Evolutionary conservation across 2,329 filamentous ascomycete genomes (phyloP).

Genomic region (Neonectria hederae): DNA sequence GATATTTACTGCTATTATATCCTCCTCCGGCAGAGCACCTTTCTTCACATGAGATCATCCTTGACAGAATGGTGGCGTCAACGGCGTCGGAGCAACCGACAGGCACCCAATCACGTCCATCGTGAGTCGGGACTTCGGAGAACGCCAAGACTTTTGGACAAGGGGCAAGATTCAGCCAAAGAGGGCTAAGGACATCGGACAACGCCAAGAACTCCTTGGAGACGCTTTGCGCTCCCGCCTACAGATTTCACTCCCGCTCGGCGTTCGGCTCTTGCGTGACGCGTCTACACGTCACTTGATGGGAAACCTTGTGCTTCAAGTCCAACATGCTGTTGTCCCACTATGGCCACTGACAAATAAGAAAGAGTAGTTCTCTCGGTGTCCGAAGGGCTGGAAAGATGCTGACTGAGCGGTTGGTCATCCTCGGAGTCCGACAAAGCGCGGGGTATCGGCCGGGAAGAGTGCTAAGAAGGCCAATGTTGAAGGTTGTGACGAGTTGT

Average conservation of each 20-base stretch:
- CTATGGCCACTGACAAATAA: no score
- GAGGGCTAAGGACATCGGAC: background rate
- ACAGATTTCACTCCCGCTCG: background rate
- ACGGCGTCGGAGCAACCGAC: background rate
- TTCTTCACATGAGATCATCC: background rate
- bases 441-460: no score
- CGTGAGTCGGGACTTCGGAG: background rate
- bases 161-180: background rate
- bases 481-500: constrained; percentile 51
- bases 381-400: no score
- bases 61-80: background rate
- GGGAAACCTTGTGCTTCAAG: background rate
- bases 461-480: constrained; percentile 33
- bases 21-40: background rate
- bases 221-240: background rate
- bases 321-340: no score
- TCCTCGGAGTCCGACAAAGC: background rate
- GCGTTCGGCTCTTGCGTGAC: background rate
- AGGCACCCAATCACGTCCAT: background rate
- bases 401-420: background rate
- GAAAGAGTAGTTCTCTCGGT: no score
- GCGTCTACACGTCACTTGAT: background rate
- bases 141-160: background rate
- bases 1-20: background rate
- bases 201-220: background rate